Base-by-base conservation (phyloP, 2,329 filamentous ascomycete species). In the Aquanectria penicillioides region DNA sequence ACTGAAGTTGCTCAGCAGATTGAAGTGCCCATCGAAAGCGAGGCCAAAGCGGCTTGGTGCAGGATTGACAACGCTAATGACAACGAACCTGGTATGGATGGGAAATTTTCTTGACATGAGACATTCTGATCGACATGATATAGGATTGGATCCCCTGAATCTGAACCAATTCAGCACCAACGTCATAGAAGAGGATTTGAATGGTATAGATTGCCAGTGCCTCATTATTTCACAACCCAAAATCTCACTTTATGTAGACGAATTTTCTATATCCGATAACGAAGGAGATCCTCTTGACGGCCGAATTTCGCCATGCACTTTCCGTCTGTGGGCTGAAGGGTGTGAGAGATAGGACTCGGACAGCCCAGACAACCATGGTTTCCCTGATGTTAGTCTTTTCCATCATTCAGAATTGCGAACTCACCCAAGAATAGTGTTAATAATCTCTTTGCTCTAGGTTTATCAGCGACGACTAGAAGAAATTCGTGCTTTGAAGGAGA, bases 271-370 rank as follows among this genome's bases (percentile, higher is more conserved):
- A 15, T 76, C 73, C 0, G 78, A 81, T 47, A 71, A 75, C 17
- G 80, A 84, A 55, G 79, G 77, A 2, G 73, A 74, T 18, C 70
- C 73, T 0, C 62, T 71, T 4, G 65, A 71, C 4, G 74, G 71
- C 1, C 74, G 74, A 2, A 76, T 83, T 23, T 77, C 75, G 0
- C 77, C 79, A 2, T 76, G 72, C 57, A 80, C 75, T 0, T 83
- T 82, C 54, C 69, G 73, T 11, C 63, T 71, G 2, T 76, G 74
- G 70, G 66, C 77, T 26, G 63, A 76, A 55, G 78, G 76, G 47
- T 71, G 71, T 31, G 59, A 70, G 59, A 67, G 72, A 51, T 73
- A 69, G 68, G 69, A 76, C 51, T 49, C 52, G 13, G 6, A 47
- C 18, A 37, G 57, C 13, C 40, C 48, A 17, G 53, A 57, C 25